Evolutionary conservation across 352 stramenopile species (phyloP), one percentile per base, ranked within the genome.

Genomic region (Globisporangium mamillatum): DNA sequence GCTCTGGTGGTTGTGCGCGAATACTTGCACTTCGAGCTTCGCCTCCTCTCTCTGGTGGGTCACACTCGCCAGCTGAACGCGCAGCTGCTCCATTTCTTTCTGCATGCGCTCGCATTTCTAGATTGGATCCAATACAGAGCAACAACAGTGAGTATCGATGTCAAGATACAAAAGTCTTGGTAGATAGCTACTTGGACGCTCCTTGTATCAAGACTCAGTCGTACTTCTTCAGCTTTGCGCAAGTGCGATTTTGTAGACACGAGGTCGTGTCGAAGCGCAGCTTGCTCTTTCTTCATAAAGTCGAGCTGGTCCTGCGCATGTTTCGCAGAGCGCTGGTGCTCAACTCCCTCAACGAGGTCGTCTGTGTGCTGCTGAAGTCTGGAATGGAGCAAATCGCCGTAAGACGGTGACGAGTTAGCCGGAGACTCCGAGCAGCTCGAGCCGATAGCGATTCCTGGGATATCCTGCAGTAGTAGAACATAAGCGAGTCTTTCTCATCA

Each of bases 221-320:
- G 57, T 50, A 77, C 71, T 58, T 88, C 77, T n/a, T 93, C 78
- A 24, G 73, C 59, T n/a, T 88, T 75, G 12, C 69, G 78, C 18
- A 90, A 61, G 29, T 78, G 76, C 0, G 68, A 80, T 54, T 90
- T 91, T 9, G 78, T 74, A n/a, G 71, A 48, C 10, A 90, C 72
- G 1, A 91, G 75, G 36, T 79, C 66, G 27, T 71, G 66, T 1
- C 79, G 75, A 3, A 91, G 71, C 6, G 76, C 32, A 0, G 77
- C 69, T n/a, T 91, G 82, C 46, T 91, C 82, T 50, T 82, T 82
- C 55, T 76, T 83, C 62, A 88, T 80, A 60, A 91, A 91, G 38
- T 84, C 74, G 8, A 91, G 71, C 55, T 91, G 82, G 12, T 88
- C 82, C 41, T 88, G 80, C 0, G 72, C 69, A 38, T 89, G 80